Base-by-base conservation (phyloP, 2,329 filamentous ascomycete genomes). In the Sarocladium kiliense region DNA sequence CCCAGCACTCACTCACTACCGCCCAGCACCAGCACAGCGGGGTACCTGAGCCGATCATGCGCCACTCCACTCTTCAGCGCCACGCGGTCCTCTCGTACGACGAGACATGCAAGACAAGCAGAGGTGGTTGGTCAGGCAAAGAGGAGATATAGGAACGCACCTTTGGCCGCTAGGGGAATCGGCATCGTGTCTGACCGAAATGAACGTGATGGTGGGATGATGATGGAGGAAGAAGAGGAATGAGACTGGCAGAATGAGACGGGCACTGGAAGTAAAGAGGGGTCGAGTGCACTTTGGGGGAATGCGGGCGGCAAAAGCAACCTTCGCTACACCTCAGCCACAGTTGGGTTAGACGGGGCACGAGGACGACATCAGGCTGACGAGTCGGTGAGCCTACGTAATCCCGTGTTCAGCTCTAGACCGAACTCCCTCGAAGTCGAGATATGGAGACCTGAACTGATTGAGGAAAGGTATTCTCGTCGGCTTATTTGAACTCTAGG, bases 101-200 rank as follows among this genome's bases (percentile, higher is more conserved):
- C 25, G 42, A 45, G 25, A n/a, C 45, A 19, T 30, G 45, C 11
- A 30, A 50, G 26, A 34, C 23, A 4, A 30, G 25, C 30, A 32
- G 25, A 3, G 45, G 14, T 19, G 36, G 36, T 39, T n/a, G 12
- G 12, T 39, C 36, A 39, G 7, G 18, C 12, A 50, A 18, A 21
- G 5, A 50, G 45, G 7, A 50, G 19, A 10, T 5, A 30, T 25
- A 41, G 5, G 19, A 30, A 56, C 58, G 44, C 27, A 59, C 58
- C 58, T 56, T 59, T 59, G 19, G 37, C 57, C 37, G 55, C 58
- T 23, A 59, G 42, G 4, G 58, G 58, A 42, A 60, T 30, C 19
- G 57, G 57, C 57, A 60, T 60, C n/a, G 34, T 50, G 32, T 2
- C 6, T n/a, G 26, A 21, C 30, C 14, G 27, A 34, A 23, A 51